Evolutionary conservation across 208 protist genomes (phyloP).

Genomic region (Naegleria gruberi): DNA sequence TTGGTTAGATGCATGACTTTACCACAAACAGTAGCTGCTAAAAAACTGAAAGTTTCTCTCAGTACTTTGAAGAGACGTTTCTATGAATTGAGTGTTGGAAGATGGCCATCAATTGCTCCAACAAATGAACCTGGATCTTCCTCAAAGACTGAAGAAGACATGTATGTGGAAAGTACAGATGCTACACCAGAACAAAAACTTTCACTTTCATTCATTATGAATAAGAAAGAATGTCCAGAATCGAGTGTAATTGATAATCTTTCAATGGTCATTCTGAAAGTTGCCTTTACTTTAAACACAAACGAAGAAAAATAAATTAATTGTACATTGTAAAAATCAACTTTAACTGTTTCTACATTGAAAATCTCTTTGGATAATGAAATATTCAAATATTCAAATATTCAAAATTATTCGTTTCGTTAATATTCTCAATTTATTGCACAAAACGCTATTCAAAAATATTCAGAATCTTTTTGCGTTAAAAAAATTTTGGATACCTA

Average conservation of each 20-base stretch:
- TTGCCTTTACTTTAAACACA: not conserved
- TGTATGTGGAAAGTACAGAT: not conserved
- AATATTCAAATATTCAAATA: no score
- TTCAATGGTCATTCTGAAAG: not conserved
- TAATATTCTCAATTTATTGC: no score
- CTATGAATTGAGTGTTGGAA: slow-evolving; percentile 1
- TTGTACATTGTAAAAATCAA: no score
- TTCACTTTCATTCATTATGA: not conserved
- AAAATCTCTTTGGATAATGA: no score
- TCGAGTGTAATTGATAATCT: not conserved
- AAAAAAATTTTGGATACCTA: no score
- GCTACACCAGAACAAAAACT: not conserved
- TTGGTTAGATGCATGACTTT: not conserved
- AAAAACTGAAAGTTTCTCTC: not conserved
- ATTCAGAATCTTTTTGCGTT: no score
- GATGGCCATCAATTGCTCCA: not conserved
- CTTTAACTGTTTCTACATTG: no score
- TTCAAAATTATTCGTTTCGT: no score
- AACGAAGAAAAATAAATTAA: not conserved
- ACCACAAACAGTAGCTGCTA: not conserved
- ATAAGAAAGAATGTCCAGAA: not conserved
- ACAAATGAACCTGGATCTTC: not conserved
- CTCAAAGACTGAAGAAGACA: not conserved
- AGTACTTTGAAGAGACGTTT: not conserved
- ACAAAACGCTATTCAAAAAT: no score